phyloP scores from a whole-genome alignment of 2,329 filamentous ascomycete species.

The Ophiosphaerella narmari region DNA sequence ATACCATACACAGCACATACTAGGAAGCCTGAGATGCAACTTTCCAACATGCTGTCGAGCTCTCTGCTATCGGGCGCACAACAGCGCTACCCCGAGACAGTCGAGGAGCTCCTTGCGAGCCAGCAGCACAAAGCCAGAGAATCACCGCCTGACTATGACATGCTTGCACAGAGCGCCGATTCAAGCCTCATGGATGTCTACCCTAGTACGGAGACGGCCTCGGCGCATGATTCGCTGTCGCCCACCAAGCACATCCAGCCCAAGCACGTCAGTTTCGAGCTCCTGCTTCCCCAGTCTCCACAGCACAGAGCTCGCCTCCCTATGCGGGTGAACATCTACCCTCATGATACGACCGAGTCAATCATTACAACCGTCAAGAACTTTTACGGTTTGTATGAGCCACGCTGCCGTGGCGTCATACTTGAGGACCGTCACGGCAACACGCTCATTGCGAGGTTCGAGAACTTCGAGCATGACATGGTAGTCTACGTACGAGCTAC shows the following conservation, averaged over 20 bases:
- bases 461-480: constrained; percentile 94
- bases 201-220: constrained; percentile 41
- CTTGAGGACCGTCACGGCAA: constrained; percentile 91
- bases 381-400: constrained; percentile 94
- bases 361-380: constrained; percentile 99
- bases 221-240: constrained; percentile 41
- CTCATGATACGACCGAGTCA: constrained; percentile 94
- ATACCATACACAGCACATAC: constrained; percentile 9
- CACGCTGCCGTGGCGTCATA: constrained; percentile 70
- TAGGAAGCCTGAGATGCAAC: constrained; percentile 31
- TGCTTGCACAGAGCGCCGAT: constrained; percentile 34
- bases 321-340: constrained; percentile 89
- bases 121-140: constrained; percentile 35
- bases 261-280: constrained; percentile 80
- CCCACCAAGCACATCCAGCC: constrained; percentile 47
- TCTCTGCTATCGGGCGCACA: constrained; percentile 30
- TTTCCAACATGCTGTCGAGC: constrained; percentile 38
- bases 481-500: constrained; percentile 90
- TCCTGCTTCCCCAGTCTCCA: constrained; percentile 70
- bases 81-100: constrained; percentile 26
- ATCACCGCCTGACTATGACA: constrained; percentile 29
- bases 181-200: constrained; percentile 41
- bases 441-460: constrained; percentile 91
- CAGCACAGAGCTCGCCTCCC: constrained; percentile 75
- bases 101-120: constrained; percentile 33